A percentile compares a stretch with the other conserved stretches of the same genome.
Evolutionary conservation across 768 basidiomycete species (phyloP).

Genomic region (Agrocybe praecox): DNA sequence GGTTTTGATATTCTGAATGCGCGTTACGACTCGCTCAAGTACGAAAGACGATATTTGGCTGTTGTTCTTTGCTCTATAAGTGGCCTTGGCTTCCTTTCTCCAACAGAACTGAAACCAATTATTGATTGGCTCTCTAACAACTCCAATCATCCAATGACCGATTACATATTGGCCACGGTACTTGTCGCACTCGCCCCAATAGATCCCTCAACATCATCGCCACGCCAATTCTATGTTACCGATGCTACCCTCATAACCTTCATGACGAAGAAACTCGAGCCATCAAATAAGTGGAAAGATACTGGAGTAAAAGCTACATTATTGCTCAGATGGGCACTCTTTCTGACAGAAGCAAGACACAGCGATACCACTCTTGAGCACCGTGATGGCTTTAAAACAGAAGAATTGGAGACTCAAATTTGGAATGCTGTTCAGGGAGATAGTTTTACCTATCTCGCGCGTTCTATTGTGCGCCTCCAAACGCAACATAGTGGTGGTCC

Average conservation of each 20-base stretch:
- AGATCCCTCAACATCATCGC: conserved; percentile 47
- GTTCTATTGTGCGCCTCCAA: conserved; percentile 60
- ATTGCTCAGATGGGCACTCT: conserved; percentile 87
- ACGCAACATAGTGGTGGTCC: conserved; percentile 38
- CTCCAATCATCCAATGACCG: conserved; percentile 68
- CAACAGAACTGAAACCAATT: conserved; percentile 60
- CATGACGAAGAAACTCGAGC: conserved; percentile 61
- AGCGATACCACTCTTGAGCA: conserved; percentile 67
- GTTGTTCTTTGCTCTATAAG: conserved; percentile 64
- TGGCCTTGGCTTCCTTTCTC: conserved; percentile 60
- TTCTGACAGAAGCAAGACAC: conserved; percentile 76
- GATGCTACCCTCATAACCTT: conserved; percentile 50
- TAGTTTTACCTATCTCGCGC: conserved; percentile 71
- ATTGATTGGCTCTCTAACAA: conserved; percentile 73
- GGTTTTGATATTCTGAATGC: conserved; percentile 70
- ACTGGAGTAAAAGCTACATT: conserved; percentile 70
- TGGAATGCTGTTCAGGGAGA: conserved; percentile 86
- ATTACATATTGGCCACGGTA: conserved; percentile 67
- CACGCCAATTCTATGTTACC: conserved; percentile 48
- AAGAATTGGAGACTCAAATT: conserved; percentile 80
- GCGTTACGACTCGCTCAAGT: conserved; percentile 72
- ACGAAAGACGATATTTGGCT: conserved; percentile 71
- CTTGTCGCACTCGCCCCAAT: conserved; percentile 70
- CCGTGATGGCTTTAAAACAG: conserved; percentile 67
- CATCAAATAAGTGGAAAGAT: conserved; percentile 65